Evolutionary conservation across 225 moss, liverwort and hornwort species (phyloP).

Genomic region (Polytrichum commune): DNA sequence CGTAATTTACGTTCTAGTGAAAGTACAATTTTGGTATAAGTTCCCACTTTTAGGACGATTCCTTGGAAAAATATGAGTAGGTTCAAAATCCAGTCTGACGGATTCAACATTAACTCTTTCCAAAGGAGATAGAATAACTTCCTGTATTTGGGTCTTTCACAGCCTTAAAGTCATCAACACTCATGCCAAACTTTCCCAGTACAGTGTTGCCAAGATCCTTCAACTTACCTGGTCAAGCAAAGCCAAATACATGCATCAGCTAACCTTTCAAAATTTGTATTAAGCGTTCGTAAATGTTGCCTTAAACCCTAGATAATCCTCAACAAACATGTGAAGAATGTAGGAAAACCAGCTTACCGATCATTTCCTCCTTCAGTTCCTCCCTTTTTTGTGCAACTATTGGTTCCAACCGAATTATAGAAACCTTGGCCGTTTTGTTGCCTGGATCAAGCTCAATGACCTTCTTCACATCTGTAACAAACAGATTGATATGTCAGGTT

Average conservation of each 20-base stretch:
- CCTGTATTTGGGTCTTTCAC: conserved; percentile 94
- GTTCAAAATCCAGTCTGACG: too few relatives aligned
- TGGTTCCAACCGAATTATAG: conserved; percentile 61
- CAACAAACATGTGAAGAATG: too few relatives aligned
- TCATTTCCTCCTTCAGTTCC: conserved; percentile 89
- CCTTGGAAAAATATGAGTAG: too few relatives aligned
- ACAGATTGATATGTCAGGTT: not conserved
- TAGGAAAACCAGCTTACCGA: conserved; percentile 27
- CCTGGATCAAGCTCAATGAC: conserved; percentile 74
- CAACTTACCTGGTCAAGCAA: conserved; percentile 50
- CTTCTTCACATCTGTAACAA: conserved; percentile 66
- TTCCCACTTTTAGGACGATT: too few relatives aligned
- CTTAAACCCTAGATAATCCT: too few relatives aligned
- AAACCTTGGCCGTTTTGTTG: conserved; percentile 49
- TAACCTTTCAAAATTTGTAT: not conserved
- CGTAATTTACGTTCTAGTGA: too few relatives aligned
- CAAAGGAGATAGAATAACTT: conserved; percentile 84
- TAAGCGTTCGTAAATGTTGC: too few relatives aligned
- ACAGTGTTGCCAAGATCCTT: conserved; percentile 91
- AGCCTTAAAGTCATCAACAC: conserved; percentile 92
- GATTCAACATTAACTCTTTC: conserved; percentile 28
- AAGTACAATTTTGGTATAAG: too few relatives aligned
- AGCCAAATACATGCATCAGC: not conserved
- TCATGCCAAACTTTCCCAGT: conserved; percentile 88
- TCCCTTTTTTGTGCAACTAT: conserved; percentile 88